phyloP scores from a whole-genome alignment of 352 stramenopile genomes.

The Globisporangium radiosum region DNA sequence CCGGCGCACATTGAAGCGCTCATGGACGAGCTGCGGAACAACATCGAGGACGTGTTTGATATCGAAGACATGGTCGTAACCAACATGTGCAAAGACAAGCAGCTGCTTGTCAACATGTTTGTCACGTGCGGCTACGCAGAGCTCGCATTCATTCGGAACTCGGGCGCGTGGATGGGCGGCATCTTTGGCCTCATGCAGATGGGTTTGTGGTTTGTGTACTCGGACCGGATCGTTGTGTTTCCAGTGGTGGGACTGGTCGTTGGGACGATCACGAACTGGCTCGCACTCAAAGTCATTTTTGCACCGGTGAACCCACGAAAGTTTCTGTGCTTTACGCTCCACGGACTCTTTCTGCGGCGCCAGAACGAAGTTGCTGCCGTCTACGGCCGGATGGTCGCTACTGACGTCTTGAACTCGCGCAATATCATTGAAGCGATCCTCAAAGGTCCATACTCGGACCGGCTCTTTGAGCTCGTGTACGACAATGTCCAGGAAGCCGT shows the following conservation, averaged over 20 bases:
- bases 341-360: conserved; percentile 92
- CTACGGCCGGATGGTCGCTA: conserved; percentile 80
- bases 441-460: conserved; percentile 82
- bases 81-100: conserved; percentile 93
- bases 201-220: conserved; percentile 84
- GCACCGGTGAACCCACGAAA: conserved; percentile 83
- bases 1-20: conserved; percentile 89
- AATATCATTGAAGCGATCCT: conserved; percentile 89
- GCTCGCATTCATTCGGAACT: conserved; percentile 89
- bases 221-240: conserved; percentile 80
- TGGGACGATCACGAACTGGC: conserved; percentile 96
- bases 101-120: conserved; percentile 95
- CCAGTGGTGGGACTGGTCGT: conserved; percentile 93
- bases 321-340: conserved; percentile 88
- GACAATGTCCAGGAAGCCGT: conserved; percentile 84
- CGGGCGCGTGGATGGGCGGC: conserved; percentile 86
- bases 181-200: conserved; percentile 88
- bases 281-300: conserved; percentile 93
- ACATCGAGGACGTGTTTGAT: conserved; percentile 95
- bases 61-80: conserved; percentile 93
- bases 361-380: conserved; percentile 89
- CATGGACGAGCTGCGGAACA: conserved; percentile 93
- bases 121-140: conserved; percentile 89
- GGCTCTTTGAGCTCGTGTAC: conserved; percentile 83
- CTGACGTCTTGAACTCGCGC: conserved; percentile 82